Base-by-base conservation (phyloP, 257 asterid species). In the Vinca minor region DNA sequence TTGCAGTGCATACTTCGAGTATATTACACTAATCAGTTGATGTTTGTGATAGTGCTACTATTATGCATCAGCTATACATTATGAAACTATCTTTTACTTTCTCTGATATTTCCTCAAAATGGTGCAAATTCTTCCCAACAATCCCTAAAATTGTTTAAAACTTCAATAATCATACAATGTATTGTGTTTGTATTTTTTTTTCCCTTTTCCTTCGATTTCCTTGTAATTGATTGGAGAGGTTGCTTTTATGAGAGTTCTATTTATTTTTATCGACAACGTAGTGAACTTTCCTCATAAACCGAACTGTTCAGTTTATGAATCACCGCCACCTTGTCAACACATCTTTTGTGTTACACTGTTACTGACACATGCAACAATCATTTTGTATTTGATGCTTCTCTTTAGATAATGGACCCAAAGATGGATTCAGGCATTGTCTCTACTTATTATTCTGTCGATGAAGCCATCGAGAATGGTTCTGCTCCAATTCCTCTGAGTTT, bases 341-440 rank as follows among this genome's bases (percentile, higher is more conserved):
- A 8, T 25, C 31, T 21, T 21, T 18, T 31, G 8, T 34, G 42
- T 17, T n/a, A n/a, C n/a, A n/a, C n/a, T n/a, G n/a, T n/a, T 31
- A 15, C 68, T 66, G 57, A 55, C 35, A n/a, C 74, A n/a, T 26
- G 58, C 56, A 29, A 65, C 60, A 65, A 59, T n/a, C 26, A 26
- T 60, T 57, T 25, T 68, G 46, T 68, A 61, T 46, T 34, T 12
- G 17, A 34, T 46, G 42, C 14, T 41, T 78, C 65, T 74, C 71
- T 66, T 61, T 68, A 93, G 98, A 89, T 93, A 76, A 93, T 93
- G 99, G 99, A 93, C 77, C 96, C 97, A 61, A 89, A 93, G 95
- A 93, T 93, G 99, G 99, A 93, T 79, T 93, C 99, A 55, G 99
- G 99, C 63, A 93, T 93, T 75, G 95, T 93, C 59, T 83, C 94